Evolutionary conservation across 1,139 yeast genomes (phyloP).

Genomic region (Nakaseomyces sp.): DNA sequence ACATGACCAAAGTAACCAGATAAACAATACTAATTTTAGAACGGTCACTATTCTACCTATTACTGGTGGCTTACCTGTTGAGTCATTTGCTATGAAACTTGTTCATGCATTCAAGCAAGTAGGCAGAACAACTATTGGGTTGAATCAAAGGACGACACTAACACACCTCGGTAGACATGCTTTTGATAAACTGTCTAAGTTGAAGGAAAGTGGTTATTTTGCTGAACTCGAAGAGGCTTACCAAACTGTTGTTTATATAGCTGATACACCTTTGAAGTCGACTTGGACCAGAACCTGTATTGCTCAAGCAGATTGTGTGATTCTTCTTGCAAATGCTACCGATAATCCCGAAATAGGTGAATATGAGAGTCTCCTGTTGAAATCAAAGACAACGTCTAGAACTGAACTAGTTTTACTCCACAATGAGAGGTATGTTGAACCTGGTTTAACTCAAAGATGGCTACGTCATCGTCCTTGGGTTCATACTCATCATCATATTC

Average conservation of each 20-base stretch:
- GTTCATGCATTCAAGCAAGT: conserved; percentile 62
- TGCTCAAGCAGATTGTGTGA: conserved; percentile 86
- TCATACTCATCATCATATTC: conserved; percentile 87
- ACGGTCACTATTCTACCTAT: conserved; percentile 83
- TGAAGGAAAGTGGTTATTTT: conserved; percentile 81
- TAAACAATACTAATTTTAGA: conserved; percentile 39
- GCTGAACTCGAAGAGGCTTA: conserved; percentile 86
- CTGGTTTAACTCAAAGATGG: conserved; percentile 85
- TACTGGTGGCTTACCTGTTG: conserved; percentile 69
- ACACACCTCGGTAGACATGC: conserved; percentile 86
- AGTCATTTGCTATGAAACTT: conserved; percentile 70
- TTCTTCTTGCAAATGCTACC: conserved; percentile 61
- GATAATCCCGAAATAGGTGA: conserved; percentile 72
- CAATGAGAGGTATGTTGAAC: conserved; percentile 69
- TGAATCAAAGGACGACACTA: conserved; percentile 75
- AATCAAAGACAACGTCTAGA: conserved; percentile 75
- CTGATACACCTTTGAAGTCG: conserved; percentile 76
- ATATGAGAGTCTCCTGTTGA: conserved; percentile 66
- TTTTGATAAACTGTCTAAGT: conserved; percentile 75
- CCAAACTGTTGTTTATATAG: conserved; percentile 78
- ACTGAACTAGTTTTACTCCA: conserved; percentile 82
- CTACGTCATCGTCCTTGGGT: conserved; percentile 81
- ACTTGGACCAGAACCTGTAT: conserved; percentile 91
- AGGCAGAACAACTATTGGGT: conserved; percentile 63
- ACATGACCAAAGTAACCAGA: conserved; percentile 12